Conservation (phyloP, 768 basidiomycete species). For the Boletellus ananiceps region DNA sequence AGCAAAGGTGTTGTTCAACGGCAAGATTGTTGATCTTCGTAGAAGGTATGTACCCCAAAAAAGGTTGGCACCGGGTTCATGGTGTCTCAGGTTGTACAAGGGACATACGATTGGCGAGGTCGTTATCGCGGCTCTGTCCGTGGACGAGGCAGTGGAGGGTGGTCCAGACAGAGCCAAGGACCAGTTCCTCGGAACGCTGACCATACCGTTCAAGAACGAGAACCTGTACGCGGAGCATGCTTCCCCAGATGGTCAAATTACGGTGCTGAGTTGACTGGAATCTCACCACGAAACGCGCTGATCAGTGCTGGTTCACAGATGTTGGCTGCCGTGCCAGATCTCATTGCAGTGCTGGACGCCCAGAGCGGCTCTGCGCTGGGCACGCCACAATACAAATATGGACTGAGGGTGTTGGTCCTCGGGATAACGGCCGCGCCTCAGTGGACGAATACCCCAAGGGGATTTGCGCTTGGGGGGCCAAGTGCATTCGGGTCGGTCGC, state of each 20-base stretch:
- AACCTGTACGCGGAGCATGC: slow-evolving; percentile 48
- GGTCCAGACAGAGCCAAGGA: slow-evolving; percentile 12
- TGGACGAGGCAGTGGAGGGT: slow-evolving; percentile 28
- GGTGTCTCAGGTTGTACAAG: slow-evolving; percentile 26
- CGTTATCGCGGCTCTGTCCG: slow-evolving; percentile 25
- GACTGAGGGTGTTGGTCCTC: slow-evolving; percentile 52
- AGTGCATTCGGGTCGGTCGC: slow-evolving; percentile 46
- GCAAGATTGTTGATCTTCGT: slow-evolving; percentile 55
- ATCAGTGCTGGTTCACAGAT: slow-evolving; percentile 30
- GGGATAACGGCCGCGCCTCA: slow-evolving; percentile 46
- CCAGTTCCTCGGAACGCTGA: slow-evolving; percentile 32
- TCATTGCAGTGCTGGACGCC: slow-evolving; percentile 60
- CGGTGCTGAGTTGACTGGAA: slow-evolving; percentile 8
- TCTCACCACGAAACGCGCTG: not conserved
- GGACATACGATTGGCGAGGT: slow-evolving; percentile 40
- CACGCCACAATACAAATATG: slow-evolving; percentile 59
- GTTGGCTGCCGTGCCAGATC: slow-evolving; percentile 57
- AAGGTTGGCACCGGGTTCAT: not conserved
- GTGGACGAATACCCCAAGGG: slow-evolving; percentile 49
- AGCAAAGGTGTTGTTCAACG: slow-evolving; percentile 46
- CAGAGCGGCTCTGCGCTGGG: slow-evolving; percentile 59
- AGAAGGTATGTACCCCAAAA: slow-evolving; percentile 23
- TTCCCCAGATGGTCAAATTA: slow-evolving; percentile 24
- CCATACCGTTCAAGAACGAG: slow-evolving; percentile 62
- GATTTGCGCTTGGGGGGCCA: slow-evolving; percentile 49